Conservation (phyloP, 2,329 filamentous ascomycete genomes). For the Penicillium sp. region DNA sequence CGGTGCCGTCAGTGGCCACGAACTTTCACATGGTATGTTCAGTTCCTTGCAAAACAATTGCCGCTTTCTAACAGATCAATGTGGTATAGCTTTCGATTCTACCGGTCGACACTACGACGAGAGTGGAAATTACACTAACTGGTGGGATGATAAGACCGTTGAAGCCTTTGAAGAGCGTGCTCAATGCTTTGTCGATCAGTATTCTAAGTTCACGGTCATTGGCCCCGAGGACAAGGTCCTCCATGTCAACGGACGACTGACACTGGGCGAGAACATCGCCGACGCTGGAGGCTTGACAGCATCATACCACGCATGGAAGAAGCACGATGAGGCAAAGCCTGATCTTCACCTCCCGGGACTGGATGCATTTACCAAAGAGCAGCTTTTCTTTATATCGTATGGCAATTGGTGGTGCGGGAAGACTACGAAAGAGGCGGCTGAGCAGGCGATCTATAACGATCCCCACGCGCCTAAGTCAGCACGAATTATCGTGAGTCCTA, state of each 20-base stretch:
- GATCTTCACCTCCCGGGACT: slow-evolving; percentile 53
- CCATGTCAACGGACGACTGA: slow-evolving; percentile 55
- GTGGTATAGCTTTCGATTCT: slow-evolving; percentile 52
- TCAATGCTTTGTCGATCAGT: slow-evolving; percentile 61
- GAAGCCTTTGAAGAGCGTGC: slow-evolving; percentile 51
- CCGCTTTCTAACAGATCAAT: slow-evolving; percentile 1
- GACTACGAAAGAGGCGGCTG: slow-evolving; percentile 49
- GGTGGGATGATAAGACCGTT: slow-evolving; percentile 57
- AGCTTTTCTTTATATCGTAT: slow-evolving; percentile 61
- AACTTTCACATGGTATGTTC: slow-evolving; percentile 51
- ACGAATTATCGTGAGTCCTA: slow-evolving; percentile 42
- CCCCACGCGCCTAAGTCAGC: slow-evolving; percentile 57
- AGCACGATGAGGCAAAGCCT: slow-evolving; percentile 45
- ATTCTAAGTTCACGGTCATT: slow-evolving; percentile 51
- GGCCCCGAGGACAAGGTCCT: slow-evolving; percentile 50
- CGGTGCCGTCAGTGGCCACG: slow-evolving; percentile 59
- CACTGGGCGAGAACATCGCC: slow-evolving; percentile 62
- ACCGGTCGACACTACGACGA: slow-evolving; percentile 57
- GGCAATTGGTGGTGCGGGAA: slow-evolving; percentile 61
- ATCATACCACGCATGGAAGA: slow-evolving; percentile 58
- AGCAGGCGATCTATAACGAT: slow-evolving; percentile 53
- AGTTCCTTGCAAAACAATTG: background rate
- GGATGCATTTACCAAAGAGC: slow-evolving; percentile 55
- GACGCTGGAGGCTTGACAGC: slow-evolving; percentile 60
- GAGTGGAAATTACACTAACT: slow-evolving; percentile 56